phyloP scores from a whole-genome alignment of 2,329 filamentous ascomycete genomes.

The Verticillium tricorpus region DNA sequence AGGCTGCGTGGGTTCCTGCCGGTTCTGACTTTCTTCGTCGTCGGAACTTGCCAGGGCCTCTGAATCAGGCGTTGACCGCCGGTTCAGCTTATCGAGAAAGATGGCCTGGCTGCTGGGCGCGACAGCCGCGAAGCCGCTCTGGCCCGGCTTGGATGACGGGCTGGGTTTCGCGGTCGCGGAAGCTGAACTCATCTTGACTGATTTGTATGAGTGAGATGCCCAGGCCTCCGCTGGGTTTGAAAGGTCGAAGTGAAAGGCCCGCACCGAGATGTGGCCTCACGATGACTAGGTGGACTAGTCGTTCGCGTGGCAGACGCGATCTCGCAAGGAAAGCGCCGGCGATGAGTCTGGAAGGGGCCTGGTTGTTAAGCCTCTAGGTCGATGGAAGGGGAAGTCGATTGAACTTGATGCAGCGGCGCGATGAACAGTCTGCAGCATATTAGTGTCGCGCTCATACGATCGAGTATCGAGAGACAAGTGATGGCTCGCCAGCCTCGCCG shows the following conservation, averaged over 20 bases:
- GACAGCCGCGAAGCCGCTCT: slow-evolving; percentile 37
- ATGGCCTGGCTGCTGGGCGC: slow-evolving; percentile 58
- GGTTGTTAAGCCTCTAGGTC: background rate
- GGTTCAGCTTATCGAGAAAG: slow-evolving; percentile 70
- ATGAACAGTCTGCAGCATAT: background rate
- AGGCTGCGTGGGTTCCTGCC: slow-evolving; percentile 45
- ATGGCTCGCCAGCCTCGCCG: background rate
- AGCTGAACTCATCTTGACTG: slow-evolving; percentile 45
- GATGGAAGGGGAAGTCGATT: background rate
- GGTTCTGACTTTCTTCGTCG: slow-evolving; percentile 73
- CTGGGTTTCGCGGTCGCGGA: slow-evolving; percentile 46
- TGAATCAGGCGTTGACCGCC: slow-evolving; percentile 86
- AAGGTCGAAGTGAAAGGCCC: slow-evolving; percentile 2
- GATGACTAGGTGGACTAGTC: background rate
- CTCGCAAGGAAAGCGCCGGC: background rate
- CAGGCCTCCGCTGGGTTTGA: background rate
- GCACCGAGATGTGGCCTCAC: background rate
- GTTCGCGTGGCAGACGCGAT: background rate
- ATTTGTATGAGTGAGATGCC: background rate
- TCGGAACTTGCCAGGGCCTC: slow-evolving; percentile 92
- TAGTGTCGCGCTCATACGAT: background rate
- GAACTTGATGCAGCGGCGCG: background rate
- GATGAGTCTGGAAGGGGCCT: background rate
- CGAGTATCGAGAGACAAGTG: background rate
- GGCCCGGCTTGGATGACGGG: slow-evolving; percentile 46